These are phyloP conservation scores for Lentinula lateritia DNA, from an alignment of 768 basidiomycete genomes.

Conservation along the genomic window DNA sequence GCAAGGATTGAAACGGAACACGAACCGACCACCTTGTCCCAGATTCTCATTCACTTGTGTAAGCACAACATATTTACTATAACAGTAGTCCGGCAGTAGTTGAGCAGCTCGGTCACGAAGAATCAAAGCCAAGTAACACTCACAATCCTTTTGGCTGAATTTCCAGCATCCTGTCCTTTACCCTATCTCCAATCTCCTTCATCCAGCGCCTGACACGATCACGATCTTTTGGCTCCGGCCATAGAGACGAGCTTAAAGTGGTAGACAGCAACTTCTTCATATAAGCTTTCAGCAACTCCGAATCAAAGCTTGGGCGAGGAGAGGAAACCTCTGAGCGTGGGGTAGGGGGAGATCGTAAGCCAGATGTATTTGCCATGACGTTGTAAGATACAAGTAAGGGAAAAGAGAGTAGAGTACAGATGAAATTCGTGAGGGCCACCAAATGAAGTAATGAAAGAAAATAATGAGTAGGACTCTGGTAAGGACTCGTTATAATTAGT, in stretches of 20 bases:
- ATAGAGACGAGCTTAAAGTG: slow-evolving; percentile 57
- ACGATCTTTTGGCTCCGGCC: slow-evolving; percentile 65
- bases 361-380: slow-evolving; percentile 23
- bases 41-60: slow-evolving; percentile 83
- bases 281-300: slow-evolving; percentile 68
- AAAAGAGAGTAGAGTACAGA: not conserved
- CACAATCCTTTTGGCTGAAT: slow-evolving; percentile 81
- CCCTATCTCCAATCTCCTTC: slow-evolving; percentile 77
- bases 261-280: slow-evolving; percentile 77
- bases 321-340: slow-evolving; percentile 59
- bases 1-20: slow-evolving; percentile 5
- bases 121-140: slow-evolving; percentile 27
- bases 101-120: slow-evolving; percentile 9
- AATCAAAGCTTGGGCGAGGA: slow-evolving; percentile 60
- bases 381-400: not conserved
- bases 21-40: slow-evolving; percentile 81
- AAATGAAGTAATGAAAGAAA: not conserved
- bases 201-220: slow-evolving; percentile 73
- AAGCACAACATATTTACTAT: slow-evolving; percentile 81
- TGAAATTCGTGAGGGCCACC: not conserved
- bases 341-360: slow-evolving; percentile 58
- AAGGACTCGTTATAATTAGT: no score
- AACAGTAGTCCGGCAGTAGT: not conserved
- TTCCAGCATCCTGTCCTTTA: slow-evolving; percentile 83
- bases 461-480: no score